Base-by-base conservation (phyloP, 75 land plant species). In the Pinus tabuliformis region DNA sequence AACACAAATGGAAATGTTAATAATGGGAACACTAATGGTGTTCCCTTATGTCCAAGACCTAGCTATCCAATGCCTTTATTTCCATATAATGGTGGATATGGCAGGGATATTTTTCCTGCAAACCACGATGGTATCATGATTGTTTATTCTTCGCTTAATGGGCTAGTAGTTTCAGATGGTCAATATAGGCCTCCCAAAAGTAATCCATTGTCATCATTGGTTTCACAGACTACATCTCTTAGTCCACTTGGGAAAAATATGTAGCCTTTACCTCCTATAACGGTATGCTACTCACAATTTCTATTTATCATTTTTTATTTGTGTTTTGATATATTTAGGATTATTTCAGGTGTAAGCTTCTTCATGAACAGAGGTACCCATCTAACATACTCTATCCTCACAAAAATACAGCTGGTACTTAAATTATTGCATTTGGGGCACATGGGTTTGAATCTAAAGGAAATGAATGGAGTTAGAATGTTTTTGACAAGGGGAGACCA, bases 101-200 rank as follows among this genome's bases (percentile, higher is more conserved):
- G 82, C 3, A 81, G 0, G 82, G 91, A 91, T 58, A 80, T 78
- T 37, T 73, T 87, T 52, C 89, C 86, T n/a, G 75, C 72, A 26
- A 26, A 26, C 26, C 26, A 26, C 82, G 94, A 93, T 78, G 91
- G 87, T 3, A 57, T 83, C 17, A 57, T 83, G 61, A 82, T 87
- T 37, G 77, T 88, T 54, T 64, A 83, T 61, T 87, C 88, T 54
- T 96, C 95, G 93, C 75, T 79, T 60, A 92, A 92, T 76, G 86
- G 83, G 18, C 72, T 86, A 2, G 49, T 82, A 8, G 77, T 70
- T 70, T 62, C 89, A 42, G 92, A 90, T 71, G 80, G 83, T 56
- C 95, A 88, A 71, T 88, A 87, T 36, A 93, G 86, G 77, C 86
- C 91, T 58, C 75, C 62, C 57, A 58, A 64, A 57, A 73, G 72